Base-by-base conservation (phyloP, 495 filamentous ascomycete species). In the Trichoderma reesei region DNA sequence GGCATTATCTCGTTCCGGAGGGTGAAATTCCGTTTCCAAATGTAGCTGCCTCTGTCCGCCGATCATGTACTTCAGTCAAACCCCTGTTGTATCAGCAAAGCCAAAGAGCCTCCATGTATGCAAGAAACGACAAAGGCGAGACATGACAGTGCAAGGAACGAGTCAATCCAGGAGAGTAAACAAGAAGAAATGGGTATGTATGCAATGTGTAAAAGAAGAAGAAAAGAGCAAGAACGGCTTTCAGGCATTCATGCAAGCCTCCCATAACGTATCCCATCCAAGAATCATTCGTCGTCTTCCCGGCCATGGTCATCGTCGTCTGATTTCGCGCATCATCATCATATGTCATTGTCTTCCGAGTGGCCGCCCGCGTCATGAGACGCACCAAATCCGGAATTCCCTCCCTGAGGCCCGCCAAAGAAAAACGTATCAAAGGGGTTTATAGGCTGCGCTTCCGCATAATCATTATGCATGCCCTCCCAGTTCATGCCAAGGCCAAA, bases 401-500 rank as follows among this genome's bases (percentile, higher is more conserved):
- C 72, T 11, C 75, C 73, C 65, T 76, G 72, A 67, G 75, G 76
- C 10, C 78, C 79, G 1, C 92, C 92, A 77, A 96, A 96, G 78
- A 93, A 96, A 72, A 93, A 96, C 0, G 90, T 92, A 73, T 95
- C 90, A 72, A 96, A 89, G 37, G 96, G 74, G 81, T 96, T 91
- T 68, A 93, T 83, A 64, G 88, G 88, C 64, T 83, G 80, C 33
- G 88, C 51, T 60, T 93, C 90, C 65, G 83, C 87, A 76, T 88
- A 91, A 72, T 93, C 89, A 74, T 92, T 88, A 69, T 88, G 85
- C 67, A 85, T 79, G 31, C 87, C 89, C 48, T 88, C 83, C 67
- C 79, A 82, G 11, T 86, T 87, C 67, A 90, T 79, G 26, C 88
- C 88, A 68, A 92, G 89, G 0, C 89, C 89, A 59, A 93, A 76